Conservation (phyloP, 148 eudicot species). For the Rhododendron mucronatum region DNA sequence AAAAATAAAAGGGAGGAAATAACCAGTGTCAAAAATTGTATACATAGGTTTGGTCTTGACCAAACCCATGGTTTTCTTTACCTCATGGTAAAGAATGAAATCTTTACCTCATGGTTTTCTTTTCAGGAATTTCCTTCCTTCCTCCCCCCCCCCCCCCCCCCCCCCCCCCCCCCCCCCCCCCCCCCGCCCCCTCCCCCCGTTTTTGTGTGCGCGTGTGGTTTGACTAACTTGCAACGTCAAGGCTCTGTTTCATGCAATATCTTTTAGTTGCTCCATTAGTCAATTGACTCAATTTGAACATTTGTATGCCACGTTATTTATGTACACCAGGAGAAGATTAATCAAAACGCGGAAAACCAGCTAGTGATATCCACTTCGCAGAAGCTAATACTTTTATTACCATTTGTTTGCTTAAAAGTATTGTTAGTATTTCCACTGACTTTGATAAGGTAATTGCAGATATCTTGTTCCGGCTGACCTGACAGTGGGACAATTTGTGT, state of each 20-base stretch:
- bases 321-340: not conserved
- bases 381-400: not conserved
- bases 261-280: not conserved
- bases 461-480: conserved; percentile 43
- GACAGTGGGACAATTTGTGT: conserved; percentile 41
- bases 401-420: not conserved
- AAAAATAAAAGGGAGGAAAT: not conserved
- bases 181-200: not conserved
- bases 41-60: not conserved
- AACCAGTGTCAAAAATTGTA: not conserved
- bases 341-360: not conserved
- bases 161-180: not conserved
- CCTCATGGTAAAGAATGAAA: not conserved
- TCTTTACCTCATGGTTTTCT: not conserved
- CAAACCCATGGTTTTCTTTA: too few relatives aligned
- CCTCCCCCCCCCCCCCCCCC: not conserved
- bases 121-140: not conserved
- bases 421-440: not conserved
- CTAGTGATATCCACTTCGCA: not conserved
- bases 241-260: not conserved
- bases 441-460: conserved; percentile 14
- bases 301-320: not conserved
- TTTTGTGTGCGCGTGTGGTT: not conserved
- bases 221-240: not conserved
- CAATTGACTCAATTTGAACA: not conserved